These are phyloP conservation scores for Suillus alpinus DNA, from an alignment of 768 basidiomycete species.

Conservation along the genomic window DNA sequence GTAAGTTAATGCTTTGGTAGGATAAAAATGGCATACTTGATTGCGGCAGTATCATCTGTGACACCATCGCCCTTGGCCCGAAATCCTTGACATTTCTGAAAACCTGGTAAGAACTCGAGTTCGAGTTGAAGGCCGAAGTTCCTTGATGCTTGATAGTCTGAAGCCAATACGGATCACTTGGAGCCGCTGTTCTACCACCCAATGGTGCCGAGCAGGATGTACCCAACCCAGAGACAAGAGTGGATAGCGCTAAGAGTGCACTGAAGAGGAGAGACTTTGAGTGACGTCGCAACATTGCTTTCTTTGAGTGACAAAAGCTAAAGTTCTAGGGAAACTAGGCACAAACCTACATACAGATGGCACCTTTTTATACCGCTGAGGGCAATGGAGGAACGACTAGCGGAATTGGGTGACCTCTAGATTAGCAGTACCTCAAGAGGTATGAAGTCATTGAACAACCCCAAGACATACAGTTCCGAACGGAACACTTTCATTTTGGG, in stretches of 20 bases:
- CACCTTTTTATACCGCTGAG: background rate
- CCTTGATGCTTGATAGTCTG: slow-evolving; percentile 72
- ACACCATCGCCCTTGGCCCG: slow-evolving; percentile 61
- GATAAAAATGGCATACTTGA: slow-evolving; percentile 46
- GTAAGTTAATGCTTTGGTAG: slow-evolving; percentile 7
- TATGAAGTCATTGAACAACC: background rate
- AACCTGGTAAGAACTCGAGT: slow-evolving; percentile 55
- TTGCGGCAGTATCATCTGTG: slow-evolving; percentile 72
- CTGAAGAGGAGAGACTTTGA: slow-evolving; percentile 1
- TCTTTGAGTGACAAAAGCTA: background rate
- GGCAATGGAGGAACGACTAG: background rate
- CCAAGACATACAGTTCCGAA: background rate
- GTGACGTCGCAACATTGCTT: background rate
- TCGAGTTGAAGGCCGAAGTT: slow-evolving; percentile 60
- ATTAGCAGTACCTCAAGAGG: background rate
- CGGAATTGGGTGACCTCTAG: background rate
- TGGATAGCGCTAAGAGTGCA: background rate
- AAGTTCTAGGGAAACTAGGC: background rate
- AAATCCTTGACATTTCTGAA: slow-evolving; percentile 74
- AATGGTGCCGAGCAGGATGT: slow-evolving; percentile 44
- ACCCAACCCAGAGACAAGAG: slow-evolving; percentile 38
- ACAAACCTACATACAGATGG: background rate
- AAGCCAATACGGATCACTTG: slow-evolving; percentile 66
- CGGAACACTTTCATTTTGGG: background rate
- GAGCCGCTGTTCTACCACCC: slow-evolving; percentile 48